Conservation (phyloP, 352 stramenopile genomes). For the Phytopythium kandeliae region DNA sequence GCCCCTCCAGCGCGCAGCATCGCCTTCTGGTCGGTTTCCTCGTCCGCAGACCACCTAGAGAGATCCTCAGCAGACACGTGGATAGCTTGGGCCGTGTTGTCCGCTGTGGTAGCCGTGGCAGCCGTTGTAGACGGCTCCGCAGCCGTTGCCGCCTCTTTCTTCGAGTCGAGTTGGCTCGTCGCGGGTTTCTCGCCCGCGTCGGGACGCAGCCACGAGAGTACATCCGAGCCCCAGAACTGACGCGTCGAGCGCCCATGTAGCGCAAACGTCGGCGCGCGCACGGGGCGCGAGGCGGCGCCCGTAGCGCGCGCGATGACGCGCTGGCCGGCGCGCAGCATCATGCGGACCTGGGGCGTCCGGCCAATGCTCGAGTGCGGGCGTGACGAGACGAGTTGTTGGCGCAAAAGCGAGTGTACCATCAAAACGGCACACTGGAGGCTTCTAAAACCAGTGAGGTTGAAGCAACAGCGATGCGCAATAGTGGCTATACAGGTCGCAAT, state of each 20-base stretch:
- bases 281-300: neutral
- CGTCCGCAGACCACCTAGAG: neutral
- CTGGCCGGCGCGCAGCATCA: slow-evolving; percentile 13
- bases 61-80: neutral
- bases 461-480: too few species aligned
- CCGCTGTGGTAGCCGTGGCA: neutral
- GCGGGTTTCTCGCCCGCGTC: neutral
- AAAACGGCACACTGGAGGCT: neutral
- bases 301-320: slow-evolving; percentile 7
- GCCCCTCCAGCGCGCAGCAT: slow-evolving; percentile 7
- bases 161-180: too few species aligned
- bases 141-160: neutral
- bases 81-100: neutral
- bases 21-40: neutral
- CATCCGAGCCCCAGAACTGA: slow-evolving; percentile 28
- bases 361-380: neutral
- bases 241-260: slow-evolving; percentile 12
- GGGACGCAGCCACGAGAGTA: slow-evolving; percentile 33
- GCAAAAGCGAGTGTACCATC: neutral
- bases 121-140: neutral
- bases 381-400: neutral
- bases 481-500: neutral
- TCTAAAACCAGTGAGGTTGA: neutral
- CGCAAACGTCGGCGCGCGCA: neutral
- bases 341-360: neutral